phyloP scores from a whole-genome alignment of 2,329 filamentous ascomycete genomes.

The Alternaria incomplexa region DNA sequence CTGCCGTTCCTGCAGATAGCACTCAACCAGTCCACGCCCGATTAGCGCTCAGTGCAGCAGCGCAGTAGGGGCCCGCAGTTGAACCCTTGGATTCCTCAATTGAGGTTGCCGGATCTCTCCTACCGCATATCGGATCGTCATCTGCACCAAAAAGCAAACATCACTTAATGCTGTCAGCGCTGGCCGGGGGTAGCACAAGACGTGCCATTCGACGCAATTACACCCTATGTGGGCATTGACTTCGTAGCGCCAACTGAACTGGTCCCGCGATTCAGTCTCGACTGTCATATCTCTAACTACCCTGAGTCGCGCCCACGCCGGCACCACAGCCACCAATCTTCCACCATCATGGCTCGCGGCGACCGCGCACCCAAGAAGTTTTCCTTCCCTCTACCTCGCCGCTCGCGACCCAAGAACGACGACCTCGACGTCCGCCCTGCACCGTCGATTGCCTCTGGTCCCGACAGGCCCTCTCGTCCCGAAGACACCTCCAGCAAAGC shows the following conservation, averaged over 20 bases:
- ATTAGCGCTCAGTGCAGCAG: conserved; percentile 16
- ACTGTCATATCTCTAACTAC: conserved; percentile 17
- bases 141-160: conserved; percentile 6
- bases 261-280: conserved; percentile 33
- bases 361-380: conserved; percentile 39
- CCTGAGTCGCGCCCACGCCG: conserved; percentile 36
- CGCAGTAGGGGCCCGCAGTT: conserved; percentile 20
- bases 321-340: conserved; percentile 17
- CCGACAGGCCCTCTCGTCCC: conserved; percentile 33
- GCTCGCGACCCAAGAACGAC: conserved; percentile 29
- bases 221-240: conserved; percentile 10
- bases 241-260: conserved; percentile 9
- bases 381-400: conserved; percentile 47
- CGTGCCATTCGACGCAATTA: conserved; percentile 15
- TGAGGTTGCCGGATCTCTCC: conserved; percentile 11
- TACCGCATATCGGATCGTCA: conserved; percentile 15
- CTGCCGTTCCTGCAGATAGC: conserved; percentile 15
- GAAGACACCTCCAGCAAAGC: conserved; percentile 43
- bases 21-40: conserved; percentile 11
- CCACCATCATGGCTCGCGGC: conserved; percentile 39
- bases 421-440: conserved; percentile 24
- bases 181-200: conserved; percentile 15
- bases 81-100: conserved; percentile 17
- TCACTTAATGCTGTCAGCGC: conserved; percentile 14
- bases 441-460: conserved; percentile 22